These are phyloP conservation scores for Rubroboletus pulcherrimus DNA, from an alignment of 768 basidiomycete genomes.

Conservation along the genomic window DNA sequence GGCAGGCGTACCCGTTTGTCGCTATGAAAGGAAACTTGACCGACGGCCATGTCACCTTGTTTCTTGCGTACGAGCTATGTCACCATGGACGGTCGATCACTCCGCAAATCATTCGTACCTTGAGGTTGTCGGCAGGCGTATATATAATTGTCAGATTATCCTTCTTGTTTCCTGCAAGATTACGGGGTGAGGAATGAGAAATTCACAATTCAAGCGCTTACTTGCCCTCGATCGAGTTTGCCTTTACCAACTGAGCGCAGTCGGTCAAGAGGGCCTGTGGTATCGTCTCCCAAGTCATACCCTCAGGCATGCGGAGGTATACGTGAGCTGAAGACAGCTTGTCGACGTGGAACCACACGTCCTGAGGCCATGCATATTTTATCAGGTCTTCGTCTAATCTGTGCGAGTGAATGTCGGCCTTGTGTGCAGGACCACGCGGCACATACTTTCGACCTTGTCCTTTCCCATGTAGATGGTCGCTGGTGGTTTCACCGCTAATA, in stretches of 20 bases:
- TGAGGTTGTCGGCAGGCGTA: constrained; percentile 88
- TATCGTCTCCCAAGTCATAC: constrained; percentile 86
- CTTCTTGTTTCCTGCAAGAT: constrained; percentile 82
- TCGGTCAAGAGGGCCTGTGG: constrained; percentile 76
- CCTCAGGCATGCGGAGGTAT: constrained; percentile 83
- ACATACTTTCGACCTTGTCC: constrained; percentile 93
- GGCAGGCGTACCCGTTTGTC: constrained; percentile 66
- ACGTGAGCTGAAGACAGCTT: constrained; percentile 96
- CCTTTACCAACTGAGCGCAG: constrained; percentile 94
- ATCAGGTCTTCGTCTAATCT: constrained; percentile 89
- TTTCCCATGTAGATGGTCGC: constrained; percentile 88
- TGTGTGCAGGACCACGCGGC: neutral
- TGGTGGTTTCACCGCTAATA: constrained; percentile 56
- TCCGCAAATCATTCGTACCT: constrained; percentile 45
- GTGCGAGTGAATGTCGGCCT: constrained; percentile 16
- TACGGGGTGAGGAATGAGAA: neutral
- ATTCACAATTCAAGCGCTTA: neutral
- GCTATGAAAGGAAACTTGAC: constrained; percentile 91
- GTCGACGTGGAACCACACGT: constrained; percentile 97
- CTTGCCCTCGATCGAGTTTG: constrained; percentile 89
- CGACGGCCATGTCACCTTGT: constrained; percentile 97
- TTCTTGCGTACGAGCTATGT: constrained; percentile 50
- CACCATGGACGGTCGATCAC: neutral
- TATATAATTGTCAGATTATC: constrained; percentile 91
- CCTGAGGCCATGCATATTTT: constrained; percentile 85